Base-by-base conservation (phyloP, 2,329 filamentous ascomycete species). In the Fusarium sp. region DNA sequence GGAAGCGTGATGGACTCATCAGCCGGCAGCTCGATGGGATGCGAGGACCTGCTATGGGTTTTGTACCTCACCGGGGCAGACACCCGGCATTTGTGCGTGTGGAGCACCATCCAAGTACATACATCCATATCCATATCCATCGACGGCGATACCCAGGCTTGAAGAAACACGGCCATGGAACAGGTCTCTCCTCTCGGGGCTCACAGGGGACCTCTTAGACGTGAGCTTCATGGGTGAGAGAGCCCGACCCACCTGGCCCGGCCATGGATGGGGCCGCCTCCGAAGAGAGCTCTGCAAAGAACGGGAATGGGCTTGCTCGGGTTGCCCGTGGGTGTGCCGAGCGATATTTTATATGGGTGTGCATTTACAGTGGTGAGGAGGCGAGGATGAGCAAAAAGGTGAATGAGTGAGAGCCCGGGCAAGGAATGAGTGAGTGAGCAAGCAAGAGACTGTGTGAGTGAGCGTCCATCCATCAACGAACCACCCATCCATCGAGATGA, bases 41-140 rank as follows among this genome's bases (percentile, higher is more conserved):
- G 52, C 65, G 78, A 80, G 78, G 76, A 77, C 61, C 75, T 68
- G 66, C 68, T 76, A 56, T 75, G 69, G 71, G 73, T 79, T 80
- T 79, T 79, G 77, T 80, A 80, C 73, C 43, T 79, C 71, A 68
- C 68, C 66, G 61, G 70, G 67, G 73, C 74, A 72, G 64, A 48
- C 68, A 67, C 63, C 67, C 74, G 69, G 69, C 71, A 78, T 67
- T 74, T 74, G 73, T 67, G 35, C 66, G 63, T 75, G 76, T 70
- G 70, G 68, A 71, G 68, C 66, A 60, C 59, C 52, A 65, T 54
- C 62, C 59, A 70, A 71, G 68, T 75, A 74, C 76, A 54, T 76
- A 52, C 35, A 65, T 43, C 41, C 41, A 13, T 43, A 48, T 48
- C 64, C 27, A 35, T 57, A 65, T 39, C 67, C 52, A 20, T 66